A percentile compares a stretch with the other conserved stretches of the same genome.
phyloP scores from a whole-genome alignment of 129 eudicot species.

The Glebionis coronaria region DNA sequence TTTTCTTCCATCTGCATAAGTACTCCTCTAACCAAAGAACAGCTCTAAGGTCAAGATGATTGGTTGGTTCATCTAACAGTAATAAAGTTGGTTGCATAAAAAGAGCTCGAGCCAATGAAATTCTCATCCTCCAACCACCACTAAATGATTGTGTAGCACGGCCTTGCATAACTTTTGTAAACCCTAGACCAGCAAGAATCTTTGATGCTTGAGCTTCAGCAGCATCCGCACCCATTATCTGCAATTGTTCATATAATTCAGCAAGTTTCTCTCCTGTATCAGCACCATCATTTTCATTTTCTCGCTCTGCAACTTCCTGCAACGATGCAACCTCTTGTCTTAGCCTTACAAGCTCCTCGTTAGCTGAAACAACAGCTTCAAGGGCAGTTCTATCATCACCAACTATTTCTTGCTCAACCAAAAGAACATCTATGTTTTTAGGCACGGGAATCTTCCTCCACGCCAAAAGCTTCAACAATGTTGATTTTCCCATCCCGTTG shows the following conservation, averaged over 20 bases:
- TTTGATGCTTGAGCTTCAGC: constrained; percentile 21
- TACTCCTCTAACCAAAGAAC: constrained; percentile 16
- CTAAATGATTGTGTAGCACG: constrained; percentile 15
- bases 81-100: constrained; percentile 8
- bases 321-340: constrained; percentile 9
- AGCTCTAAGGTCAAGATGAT: constrained; percentile 15
- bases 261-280: constrained; percentile 17
- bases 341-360: constrained; percentile 5
- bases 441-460: constrained; percentile 21
- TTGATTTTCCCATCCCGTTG: constrained; percentile 13
- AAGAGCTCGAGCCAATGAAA: constrained; percentile 18
- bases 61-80: constrained; percentile 12
- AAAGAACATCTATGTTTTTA: constrained; percentile 3
- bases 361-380: constrained; percentile 19
- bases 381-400: constrained; percentile 12
- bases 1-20: constrained; percentile 18
- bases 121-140: constrained; percentile 19
- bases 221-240: constrained; percentile 12
- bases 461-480: constrained; percentile 15
- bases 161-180: constrained; percentile 13
- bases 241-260: constrained; percentile 10
- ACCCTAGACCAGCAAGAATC: constrained; percentile 18
- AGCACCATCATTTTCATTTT: background rate
- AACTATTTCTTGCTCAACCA: constrained; percentile 18
- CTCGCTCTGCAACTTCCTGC: background rate